Conservation (phyloP, 164 flowering plant genomes). For the Stephania japonica region DNA sequence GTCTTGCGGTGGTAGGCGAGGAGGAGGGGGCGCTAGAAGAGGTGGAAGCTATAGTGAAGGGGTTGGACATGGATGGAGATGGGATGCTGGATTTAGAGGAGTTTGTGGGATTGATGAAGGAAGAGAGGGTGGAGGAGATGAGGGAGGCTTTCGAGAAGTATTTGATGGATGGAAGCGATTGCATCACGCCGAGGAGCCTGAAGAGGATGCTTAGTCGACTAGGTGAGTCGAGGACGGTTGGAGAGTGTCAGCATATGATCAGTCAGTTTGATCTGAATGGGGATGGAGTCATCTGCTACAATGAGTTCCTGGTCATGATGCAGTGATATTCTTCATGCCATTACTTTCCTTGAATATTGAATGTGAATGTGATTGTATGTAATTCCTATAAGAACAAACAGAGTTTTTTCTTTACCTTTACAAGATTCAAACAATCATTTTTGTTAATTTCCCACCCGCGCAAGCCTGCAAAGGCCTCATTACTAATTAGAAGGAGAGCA, state of each 20-base stretch:
- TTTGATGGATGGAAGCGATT: conserved; percentile 37
- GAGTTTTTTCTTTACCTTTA: background rate
- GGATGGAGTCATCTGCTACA: conserved; percentile 32
- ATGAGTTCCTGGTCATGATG: conserved; percentile 38
- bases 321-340: background rate
- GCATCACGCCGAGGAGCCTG: conserved; percentile 40
- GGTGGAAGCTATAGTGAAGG: conserved; percentile 29
- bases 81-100: conserved; percentile 43
- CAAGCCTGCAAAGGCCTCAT: background rate
- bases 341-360: background rate
- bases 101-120: conserved; percentile 29
- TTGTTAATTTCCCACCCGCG: background rate
- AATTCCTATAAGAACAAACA: background rate
- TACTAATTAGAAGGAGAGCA: no score
- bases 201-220: conserved; percentile 35
- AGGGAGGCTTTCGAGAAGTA: conserved; percentile 46
- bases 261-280: conserved; percentile 32
- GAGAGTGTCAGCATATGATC: conserved; percentile 30
- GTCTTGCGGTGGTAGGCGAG: conserved; percentile 25
- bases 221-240: conserved; percentile 22
- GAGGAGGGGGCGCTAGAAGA: conserved; percentile 25
- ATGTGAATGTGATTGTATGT: background rate
- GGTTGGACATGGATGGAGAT: conserved; percentile 47
- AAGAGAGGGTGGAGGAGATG: conserved; percentile 34
- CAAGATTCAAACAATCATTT: background rate